Conservation (phyloP, 177 flowering plant species). For the Vitis hybrid region DNA sequence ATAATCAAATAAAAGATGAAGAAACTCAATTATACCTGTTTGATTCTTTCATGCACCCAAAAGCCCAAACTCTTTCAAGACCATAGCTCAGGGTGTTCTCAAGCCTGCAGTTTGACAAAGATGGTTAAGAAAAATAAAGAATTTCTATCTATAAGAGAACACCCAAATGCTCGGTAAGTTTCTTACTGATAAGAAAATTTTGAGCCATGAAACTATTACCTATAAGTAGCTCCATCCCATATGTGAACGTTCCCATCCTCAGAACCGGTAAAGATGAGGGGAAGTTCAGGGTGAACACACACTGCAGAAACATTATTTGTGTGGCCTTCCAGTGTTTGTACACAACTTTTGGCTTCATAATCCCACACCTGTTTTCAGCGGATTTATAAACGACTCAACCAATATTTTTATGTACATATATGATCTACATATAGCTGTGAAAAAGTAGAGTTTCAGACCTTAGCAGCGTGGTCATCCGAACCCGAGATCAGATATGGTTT, state of each 20-base stretch:
- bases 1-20: background rate
- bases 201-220: background rate
- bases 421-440: no score
- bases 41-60: constrained; percentile 11
- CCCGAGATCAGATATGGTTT: constrained; percentile 14
- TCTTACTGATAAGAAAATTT: background rate
- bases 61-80: constrained; percentile 15
- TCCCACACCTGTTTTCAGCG: constrained; percentile 13
- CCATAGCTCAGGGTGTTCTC: constrained; percentile 6
- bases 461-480: constrained; percentile 18
- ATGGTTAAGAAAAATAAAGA: background rate
- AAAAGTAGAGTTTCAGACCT: constrained; percentile 3
- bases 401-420: background rate
- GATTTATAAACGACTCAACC: background rate
- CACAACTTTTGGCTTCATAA: constrained; percentile 12
- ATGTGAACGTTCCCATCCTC: constrained; percentile 21
- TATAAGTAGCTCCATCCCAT: constrained; percentile 11
- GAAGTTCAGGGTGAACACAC: constrained; percentile 18
- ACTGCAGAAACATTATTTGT: constrained; percentile 15
- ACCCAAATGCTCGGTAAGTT: background rate
- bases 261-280: constrained; percentile 15
- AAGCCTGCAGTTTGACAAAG: constrained; percentile 7
- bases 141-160: background rate
- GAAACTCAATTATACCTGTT: constrained; percentile 5
- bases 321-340: constrained; percentile 19